These are phyloP conservation scores for Neurospora sp. DNA, from an alignment of 495 filamentous ascomycete species.

Conservation along the genomic window DNA sequence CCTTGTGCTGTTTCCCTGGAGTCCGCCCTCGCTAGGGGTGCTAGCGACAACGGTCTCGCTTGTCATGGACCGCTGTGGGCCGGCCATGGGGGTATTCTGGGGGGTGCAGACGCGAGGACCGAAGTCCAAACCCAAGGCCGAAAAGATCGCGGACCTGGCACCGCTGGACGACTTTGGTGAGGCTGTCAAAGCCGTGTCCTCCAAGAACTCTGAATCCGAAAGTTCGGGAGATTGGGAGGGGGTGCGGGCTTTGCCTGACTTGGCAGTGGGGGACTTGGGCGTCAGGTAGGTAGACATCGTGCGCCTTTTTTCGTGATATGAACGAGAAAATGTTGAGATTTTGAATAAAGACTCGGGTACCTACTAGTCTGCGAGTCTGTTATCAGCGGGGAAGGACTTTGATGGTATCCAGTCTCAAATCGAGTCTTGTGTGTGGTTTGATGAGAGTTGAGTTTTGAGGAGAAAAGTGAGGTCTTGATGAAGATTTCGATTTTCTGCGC, in stretches of 20 bases:
- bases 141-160: neutral
- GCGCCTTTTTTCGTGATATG: neutral
- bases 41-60: neutral
- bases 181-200: neutral
- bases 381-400: neutral
- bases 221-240: too few relatives aligned
- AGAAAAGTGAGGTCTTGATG: neutral
- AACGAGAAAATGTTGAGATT: neutral
- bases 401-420: neutral
- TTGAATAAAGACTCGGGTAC: neutral
- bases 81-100: neutral
- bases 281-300: neutral
- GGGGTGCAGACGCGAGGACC: neutral
- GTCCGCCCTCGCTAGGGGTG: too few relatives aligned
- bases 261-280: too few relatives aligned
- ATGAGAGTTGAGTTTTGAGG: neutral
- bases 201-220: neutral
- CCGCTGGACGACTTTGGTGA: neutral
- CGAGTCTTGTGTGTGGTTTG: neutral
- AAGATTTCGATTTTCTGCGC: too few relatives aligned
- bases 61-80: neutral
- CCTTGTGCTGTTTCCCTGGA: too few relatives aligned
- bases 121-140: neutral
- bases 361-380: neutral
- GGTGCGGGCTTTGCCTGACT: too few relatives aligned